A percentile compares a stretch with the other conserved stretches of the same genome.
phyloP scores from a whole-genome alignment of 1,284 basidiomycete genomes.

The Boletellus sp. region DNA sequence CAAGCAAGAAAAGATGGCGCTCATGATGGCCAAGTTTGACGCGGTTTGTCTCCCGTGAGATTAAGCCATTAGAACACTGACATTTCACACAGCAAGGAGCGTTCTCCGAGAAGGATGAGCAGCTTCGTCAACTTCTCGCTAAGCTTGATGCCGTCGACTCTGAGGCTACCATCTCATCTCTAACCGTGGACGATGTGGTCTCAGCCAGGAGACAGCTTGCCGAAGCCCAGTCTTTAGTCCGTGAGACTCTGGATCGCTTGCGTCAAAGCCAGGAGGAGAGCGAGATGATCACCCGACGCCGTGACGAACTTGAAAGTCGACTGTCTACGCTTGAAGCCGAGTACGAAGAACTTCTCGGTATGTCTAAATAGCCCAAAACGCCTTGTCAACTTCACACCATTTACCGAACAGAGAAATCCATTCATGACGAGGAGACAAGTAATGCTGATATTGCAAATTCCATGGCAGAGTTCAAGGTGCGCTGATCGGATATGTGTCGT shows the following conservation, averaged over 20 bases:
- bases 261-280: conserved; percentile 90
- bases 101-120: conserved; percentile 92
- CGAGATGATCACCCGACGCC: conserved; percentile 78
- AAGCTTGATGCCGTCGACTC: conserved; percentile 80
- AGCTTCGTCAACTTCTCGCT: conserved; percentile 76
- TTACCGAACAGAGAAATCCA: conserved; percentile 68
- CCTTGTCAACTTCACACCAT: conserved; percentile 10
- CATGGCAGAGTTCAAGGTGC: conserved; percentile 87
- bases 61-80: conserved; percentile 8
- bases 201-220: conserved; percentile 82
- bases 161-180: conserved; percentile 49
- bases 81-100: conserved; percentile 60
- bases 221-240: conserved; percentile 82
- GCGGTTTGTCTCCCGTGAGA: conserved; percentile 52
- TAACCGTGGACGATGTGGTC: conserved; percentile 76
- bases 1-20: conserved; percentile 99
- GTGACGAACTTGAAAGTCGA: conserved; percentile 86
- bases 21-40: conserved; percentile 99
- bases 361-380: conserved; percentile 23
- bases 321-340: conserved; percentile 83
- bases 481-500: conserved; percentile 18
- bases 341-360: conserved; percentile 93
- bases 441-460: conserved; percentile 79
- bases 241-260: conserved; percentile 88
- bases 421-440: conserved; percentile 77